Evolutionary conservation across 2,329 filamentous ascomycete species (phyloP), one percentile per base, ranked within the genome.

Genomic region (Juglanconis sp.): DNA sequence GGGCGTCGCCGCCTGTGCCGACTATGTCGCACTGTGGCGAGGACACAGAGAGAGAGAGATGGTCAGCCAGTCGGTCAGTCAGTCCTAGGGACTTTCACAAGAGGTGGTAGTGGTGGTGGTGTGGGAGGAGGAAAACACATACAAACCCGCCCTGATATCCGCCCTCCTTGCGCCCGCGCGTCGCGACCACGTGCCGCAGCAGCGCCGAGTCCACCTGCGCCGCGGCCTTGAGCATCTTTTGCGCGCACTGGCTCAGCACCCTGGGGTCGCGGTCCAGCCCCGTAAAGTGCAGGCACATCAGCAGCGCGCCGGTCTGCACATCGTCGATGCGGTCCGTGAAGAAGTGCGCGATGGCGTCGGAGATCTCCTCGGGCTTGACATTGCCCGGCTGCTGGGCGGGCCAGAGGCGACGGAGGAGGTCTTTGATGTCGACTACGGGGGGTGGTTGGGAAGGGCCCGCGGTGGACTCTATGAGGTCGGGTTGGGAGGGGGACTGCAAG

Each of bases 221-320:
- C 1, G 92, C 91, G 30, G 91, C 92, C 59, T 85, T 82, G 65
- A 92, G 85, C 94, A 99, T 98, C 56, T 87, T 87, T 50, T 83
- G 79, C 4, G 94, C 93, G 67, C 92, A 94, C 77, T 88, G 88
- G 58, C 91, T 90, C 66, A 99, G 85, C 46, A 99, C 91, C 70
- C 95, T 90, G 32, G 93, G 86, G 65, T 89, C 85, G 65, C 89
- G 85, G 74, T 98, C 95, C 73, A 92, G 85, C 61, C 88, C 87
- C 1, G 92, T 96, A 67, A 96, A 97, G 77, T 97, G 94, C 50
- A 99, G 81, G 57, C 92, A 90, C 70, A 95, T 97, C 56, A 98
- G 81, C 59, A 99, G 81, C 44, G 93, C 90, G 57, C 91, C 90
- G 1, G 90, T 90, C 73, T 98, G 95, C 8, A 93, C 90, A 44